phyloP scores from a whole-genome alignment of 208 protist species.

The Leptomonas seymouri region DNA sequence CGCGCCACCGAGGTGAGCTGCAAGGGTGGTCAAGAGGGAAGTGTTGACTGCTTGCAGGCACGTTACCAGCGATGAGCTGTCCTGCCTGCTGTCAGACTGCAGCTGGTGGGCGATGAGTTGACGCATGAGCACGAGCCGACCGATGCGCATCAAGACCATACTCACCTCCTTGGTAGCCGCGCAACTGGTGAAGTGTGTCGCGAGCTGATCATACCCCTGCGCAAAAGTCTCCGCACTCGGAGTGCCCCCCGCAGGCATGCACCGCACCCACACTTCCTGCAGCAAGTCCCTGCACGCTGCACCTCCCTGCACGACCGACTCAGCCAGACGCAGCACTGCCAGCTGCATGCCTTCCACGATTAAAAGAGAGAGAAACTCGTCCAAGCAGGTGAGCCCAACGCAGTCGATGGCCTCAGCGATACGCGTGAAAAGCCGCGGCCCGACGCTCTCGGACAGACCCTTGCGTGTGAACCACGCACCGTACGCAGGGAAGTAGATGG shows the following conservation, averaged over 20 bases:
- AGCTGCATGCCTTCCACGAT: slow-evolving; percentile 90
- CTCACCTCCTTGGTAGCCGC: slow-evolving; percentile 20
- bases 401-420: slow-evolving; percentile 84
- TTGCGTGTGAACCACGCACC: slow-evolving; percentile 86
- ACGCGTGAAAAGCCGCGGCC: slow-evolving; percentile 84
- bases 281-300: slow-evolving; percentile 4
- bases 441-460: slow-evolving; percentile 72
- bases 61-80: slow-evolving; percentile 81
- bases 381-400: slow-evolving; percentile 77
- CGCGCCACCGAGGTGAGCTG: slow-evolving; percentile 36
- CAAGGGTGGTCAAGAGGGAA: slow-evolving; percentile 85
- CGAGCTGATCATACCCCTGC: slow-evolving; percentile 46
- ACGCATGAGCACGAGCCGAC: slow-evolving; percentile 86
- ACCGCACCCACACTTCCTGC: slow-evolving; percentile 26
- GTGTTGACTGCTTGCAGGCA: slow-evolving; percentile 84
- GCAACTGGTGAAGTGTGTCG: slow-evolving; percentile 17
- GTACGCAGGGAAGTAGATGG: slow-evolving; percentile 85
- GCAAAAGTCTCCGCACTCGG: slow-evolving; percentile 17
- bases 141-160: slow-evolving; percentile 55
- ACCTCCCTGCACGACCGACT: slow-evolving; percentile 18
- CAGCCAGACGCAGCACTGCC: slow-evolving; percentile 43
- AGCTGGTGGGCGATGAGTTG: slow-evolving; percentile 91
- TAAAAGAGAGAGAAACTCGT: slow-evolving; percentile 93
- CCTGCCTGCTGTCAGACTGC: slow-evolving; percentile 76
- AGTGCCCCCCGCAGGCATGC: slow-evolving; percentile 22